A percentile compares a stretch with the other conserved stretches of the same genome.
phyloP scores from a whole-genome alignment of 345 rosid genomes.

The Populus simonii region DNA sequence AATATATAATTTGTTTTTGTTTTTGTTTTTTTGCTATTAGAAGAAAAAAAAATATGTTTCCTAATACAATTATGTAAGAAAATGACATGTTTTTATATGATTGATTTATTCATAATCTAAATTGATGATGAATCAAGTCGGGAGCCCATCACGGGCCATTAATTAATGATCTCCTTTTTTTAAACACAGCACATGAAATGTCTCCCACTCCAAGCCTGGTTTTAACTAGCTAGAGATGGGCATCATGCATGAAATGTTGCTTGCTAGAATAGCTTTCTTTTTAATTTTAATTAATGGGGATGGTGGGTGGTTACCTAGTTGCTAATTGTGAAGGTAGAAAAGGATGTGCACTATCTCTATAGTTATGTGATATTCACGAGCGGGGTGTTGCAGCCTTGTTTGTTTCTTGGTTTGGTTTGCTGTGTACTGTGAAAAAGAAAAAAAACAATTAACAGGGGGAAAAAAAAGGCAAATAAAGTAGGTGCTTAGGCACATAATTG shows the following conservation, averaged over 20 bases:
- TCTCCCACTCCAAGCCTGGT: constrained; percentile 73
- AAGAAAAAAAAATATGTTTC: no score
- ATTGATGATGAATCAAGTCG: background rate
- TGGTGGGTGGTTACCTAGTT: constrained; percentile 34
- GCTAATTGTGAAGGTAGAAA: constrained; percentile 37
- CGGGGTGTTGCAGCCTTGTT: background rate
- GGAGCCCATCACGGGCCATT: constrained; percentile 29
- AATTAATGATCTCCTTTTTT: constrained; percentile 32
- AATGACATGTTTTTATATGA: no score
- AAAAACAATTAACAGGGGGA: background rate
- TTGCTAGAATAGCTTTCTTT: constrained; percentile 40
- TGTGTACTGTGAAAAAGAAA: constrained; percentile 15
- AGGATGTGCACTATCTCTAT: constrained; percentile 50
- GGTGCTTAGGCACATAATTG: constrained; percentile 29
- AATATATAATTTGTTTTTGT: no score
- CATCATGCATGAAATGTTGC: constrained; percentile 78
- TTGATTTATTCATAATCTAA: no score
- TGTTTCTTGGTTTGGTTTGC: background rate
- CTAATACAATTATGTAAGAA: no score
- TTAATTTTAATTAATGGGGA: constrained; percentile 24
- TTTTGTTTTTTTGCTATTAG: no score
- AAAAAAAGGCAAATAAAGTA: constrained; percentile 20
- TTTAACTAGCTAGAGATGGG: constrained; percentile 59
- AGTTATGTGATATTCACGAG: constrained; percentile 12
- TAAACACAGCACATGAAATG: constrained; percentile 75